Evolutionary conservation across 2,329 filamentous ascomycete genomes (phyloP).

Genomic region (Domatiomyces catenatus): DNA sequence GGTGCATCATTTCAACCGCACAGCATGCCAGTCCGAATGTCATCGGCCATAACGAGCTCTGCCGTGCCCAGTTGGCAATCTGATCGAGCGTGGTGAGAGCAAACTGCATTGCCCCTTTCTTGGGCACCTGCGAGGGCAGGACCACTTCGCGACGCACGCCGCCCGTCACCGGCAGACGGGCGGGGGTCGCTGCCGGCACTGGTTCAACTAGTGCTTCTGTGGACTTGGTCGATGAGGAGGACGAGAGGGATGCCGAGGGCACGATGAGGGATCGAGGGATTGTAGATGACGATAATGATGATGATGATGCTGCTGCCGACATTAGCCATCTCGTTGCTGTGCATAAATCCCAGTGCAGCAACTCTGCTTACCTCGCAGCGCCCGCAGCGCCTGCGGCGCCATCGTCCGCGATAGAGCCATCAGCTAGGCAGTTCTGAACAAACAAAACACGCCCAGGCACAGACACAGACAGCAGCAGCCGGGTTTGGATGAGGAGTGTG

Average conservation of each 20-base stretch:
- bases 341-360: conserved; percentile 9
- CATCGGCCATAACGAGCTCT: conserved; percentile 76
- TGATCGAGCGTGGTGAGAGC: conserved; percentile 40
- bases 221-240: conserved; percentile 26
- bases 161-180: conserved; percentile 21
- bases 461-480: background rate
- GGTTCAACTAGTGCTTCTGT: conserved; percentile 28
- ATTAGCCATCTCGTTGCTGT: conserved; percentile 19
- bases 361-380: conserved; percentile 35
- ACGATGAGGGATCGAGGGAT: conserved; percentile 21
- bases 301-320: conserved; percentile 13
- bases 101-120: conserved; percentile 38
- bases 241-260: conserved; percentile 27
- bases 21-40: conserved; percentile 82
- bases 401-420: conserved; percentile 36
- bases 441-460: background rate
- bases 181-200: conserved; percentile 23
- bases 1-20: conserved; percentile 84
- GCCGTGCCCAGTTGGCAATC: conserved; percentile 69
- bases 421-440: conserved; percentile 24
- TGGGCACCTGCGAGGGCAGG: conserved; percentile 35
- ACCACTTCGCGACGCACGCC: conserved; percentile 34
- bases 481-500: background rate
- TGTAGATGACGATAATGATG: conserved; percentile 13
- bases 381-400: conserved; percentile 40